phyloP scores from a whole-genome alignment of 495 filamentous ascomycete genomes.

The Xylaria telfairii region DNA sequence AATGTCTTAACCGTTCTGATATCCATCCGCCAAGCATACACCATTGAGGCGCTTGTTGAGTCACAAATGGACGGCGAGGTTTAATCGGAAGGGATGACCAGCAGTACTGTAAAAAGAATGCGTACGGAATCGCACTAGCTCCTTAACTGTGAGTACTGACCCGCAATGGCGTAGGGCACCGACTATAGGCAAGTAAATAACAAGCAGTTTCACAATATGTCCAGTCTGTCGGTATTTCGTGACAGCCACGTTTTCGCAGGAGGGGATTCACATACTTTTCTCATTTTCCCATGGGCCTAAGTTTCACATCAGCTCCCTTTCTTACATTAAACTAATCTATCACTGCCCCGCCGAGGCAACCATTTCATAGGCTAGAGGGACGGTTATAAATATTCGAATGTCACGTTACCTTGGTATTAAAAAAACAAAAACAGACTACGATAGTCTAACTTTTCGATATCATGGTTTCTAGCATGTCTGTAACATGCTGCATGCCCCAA shows the following conservation, averaged over 20 bases:
- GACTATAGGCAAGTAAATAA: background rate
- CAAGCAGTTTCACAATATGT: background rate
- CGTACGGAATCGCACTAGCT: background rate
- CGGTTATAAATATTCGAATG: background rate
- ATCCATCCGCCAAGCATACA: background rate
- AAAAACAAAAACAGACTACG: background rate
- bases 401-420: background rate
- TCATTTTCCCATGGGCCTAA: background rate
- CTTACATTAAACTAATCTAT: background rate
- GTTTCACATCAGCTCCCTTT: slow-evolving; percentile 1
- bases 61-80: slow-evolving; percentile 3
- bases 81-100: slow-evolving; percentile 1
- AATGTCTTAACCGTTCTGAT: background rate
- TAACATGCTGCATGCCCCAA: too few relatives aligned
- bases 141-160: background rate
- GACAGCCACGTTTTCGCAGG: background rate
- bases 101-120: slow-evolving; percentile 3
- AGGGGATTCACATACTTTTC: background rate
- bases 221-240: slow-evolving; percentile 9
- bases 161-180: background rate
- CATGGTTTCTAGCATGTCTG: background rate
- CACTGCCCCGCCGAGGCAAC: background rate
- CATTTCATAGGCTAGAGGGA: background rate
- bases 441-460: too few relatives aligned
- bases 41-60: background rate